Base-by-base conservation (phyloP, 768 basidiomycete genomes). In the Lactifluus rugatus region DNA sequence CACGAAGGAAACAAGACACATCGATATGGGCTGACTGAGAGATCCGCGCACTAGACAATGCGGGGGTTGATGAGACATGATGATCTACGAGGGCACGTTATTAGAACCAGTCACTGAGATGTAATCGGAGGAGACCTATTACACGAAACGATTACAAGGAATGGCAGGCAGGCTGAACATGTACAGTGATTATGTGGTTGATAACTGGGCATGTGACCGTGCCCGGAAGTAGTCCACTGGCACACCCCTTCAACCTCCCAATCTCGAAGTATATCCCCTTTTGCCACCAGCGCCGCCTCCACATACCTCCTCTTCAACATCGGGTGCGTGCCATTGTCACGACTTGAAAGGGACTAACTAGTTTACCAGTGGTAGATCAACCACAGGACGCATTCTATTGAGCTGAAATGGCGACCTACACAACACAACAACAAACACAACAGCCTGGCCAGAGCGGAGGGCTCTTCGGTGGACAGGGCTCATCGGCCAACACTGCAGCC, bases 401-500 rank as follows among this genome's bases (percentile, higher is more conserved):
- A 49, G 21, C 48, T 16, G 19, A 63, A 45, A 62, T 62, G 63
- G 48, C 63, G 2, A 14, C 44, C 25, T 62, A 62, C 51, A 39
- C 57, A 13, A 53, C 52, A 21, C 61, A 52, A 49, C 65, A 31
- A 54, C 66, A 54, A 52, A 63, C 26, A 56, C 66, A 65, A 47
- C 65, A 64, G 39, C 65, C 65, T 28, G 65, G 62, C 42, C 66
- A 67, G 44, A 62, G 62, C 23, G 62, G 60, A 11, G 60, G 62
- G 17, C 52, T 63, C 2, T 63, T 63, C 34, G 49, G 56, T 17
- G 53, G 56, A 11, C 37, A 54, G 31, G 26, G 52, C 26, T 52
- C 61, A 23, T 44, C 47, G 34, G 41, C 54, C 39, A 61, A 45
- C 32, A n/a, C 54, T 3, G 44, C 23, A 1, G 21, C 50, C 28